Base-by-base conservation (phyloP, 1,284 basidiomycete species). In the Sporisorium reilianum region DNA sequence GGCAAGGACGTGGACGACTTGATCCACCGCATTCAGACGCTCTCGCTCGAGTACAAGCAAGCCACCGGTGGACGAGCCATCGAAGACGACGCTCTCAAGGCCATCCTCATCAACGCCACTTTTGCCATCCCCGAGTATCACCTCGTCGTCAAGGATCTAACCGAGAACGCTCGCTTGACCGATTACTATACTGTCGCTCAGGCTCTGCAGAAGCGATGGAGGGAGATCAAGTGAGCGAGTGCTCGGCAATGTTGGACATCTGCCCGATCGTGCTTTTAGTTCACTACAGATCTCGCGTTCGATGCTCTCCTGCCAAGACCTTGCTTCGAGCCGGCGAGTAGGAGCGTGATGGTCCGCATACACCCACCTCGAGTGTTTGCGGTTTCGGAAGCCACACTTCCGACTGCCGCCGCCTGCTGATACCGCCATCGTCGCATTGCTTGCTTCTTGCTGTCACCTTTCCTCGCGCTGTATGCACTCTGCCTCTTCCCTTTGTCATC, bases 11-110 rank as follows among this genome's bases (percentile, higher is more conserved):
- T 70, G 40, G 25, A 22, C 44, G 57, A 70, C 36, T 51, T 70
- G 28, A 60, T 70, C 40, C 42, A 64, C 1, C 62, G 50, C 34
- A 55, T 70, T 16, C 62, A 64, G 30, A 22, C 49, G 4, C 61
- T 70, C 4, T 53, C 61, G 16, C 50, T 61, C 46, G 57, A 64
- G 22, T 64, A 60, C 52, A 28, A 61, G 40, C 56, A 64, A 30
- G 62, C 62, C 11, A 55, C 62, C 2, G 50, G 53, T 1, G 61
- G 62, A 2, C 49, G 54, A 5, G 28, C 53, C 7, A 30, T 70
- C 52, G 61, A 70, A 38, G 67, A 70, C 40, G 67, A 60, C 28
- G 60, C 60, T 0, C 60, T 68, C 42, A 69, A 54, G 40, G 56
- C 49, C 0, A 42, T 69, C 32, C 48, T 69, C 4, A 55, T 69